Percentiles rank a stretch among this genome's conserved stretches.
phyloP scores from a whole-genome alignment of 306 rosid species.

The Casuarina equisetifolia region DNA sequence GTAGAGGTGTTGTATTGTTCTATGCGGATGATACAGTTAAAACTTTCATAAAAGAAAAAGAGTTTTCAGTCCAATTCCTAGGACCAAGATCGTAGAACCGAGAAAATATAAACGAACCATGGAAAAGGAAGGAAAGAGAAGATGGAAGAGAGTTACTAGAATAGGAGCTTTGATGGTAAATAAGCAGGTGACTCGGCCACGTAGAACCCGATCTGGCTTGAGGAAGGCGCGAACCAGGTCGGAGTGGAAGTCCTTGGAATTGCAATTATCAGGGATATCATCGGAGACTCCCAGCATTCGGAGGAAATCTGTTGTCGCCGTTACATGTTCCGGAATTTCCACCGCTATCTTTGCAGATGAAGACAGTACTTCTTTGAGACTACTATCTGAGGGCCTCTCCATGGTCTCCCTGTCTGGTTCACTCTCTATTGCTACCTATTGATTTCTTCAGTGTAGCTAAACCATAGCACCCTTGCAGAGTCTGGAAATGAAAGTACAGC shows the following conservation, averaged over 20 bases:
- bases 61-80: too few relatives aligned
- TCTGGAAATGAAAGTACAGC: too few relatives aligned
- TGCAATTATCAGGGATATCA: conserved; percentile 28
- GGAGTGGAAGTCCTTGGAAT: conserved; percentile 31
- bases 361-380: neutral
- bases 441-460: too few relatives aligned
- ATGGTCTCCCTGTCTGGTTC: neutral
- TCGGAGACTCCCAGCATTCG: conserved; percentile 9
- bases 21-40: too few relatives aligned
- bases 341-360: conserved; percentile 11
- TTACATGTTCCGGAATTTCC: neutral
- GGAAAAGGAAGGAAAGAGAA: neutral
- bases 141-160: conserved; percentile 17
- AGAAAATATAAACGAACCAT: too few relatives aligned
- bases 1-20: too few relatives aligned
- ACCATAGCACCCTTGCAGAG: too few relatives aligned
- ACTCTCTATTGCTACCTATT: too few relatives aligned
- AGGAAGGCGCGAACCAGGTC: conserved; percentile 29
- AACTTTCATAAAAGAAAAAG: too few relatives aligned
- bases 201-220: conserved; percentile 23
- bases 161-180: conserved; percentile 36
- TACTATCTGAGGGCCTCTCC: neutral
- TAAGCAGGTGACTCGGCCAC: conserved; percentile 45
- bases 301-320: neutral
- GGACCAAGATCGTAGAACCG: neutral